phyloP scores from a whole-genome alignment of 2,329 filamentous ascomycete species.

The Neurospora sp. region DNA sequence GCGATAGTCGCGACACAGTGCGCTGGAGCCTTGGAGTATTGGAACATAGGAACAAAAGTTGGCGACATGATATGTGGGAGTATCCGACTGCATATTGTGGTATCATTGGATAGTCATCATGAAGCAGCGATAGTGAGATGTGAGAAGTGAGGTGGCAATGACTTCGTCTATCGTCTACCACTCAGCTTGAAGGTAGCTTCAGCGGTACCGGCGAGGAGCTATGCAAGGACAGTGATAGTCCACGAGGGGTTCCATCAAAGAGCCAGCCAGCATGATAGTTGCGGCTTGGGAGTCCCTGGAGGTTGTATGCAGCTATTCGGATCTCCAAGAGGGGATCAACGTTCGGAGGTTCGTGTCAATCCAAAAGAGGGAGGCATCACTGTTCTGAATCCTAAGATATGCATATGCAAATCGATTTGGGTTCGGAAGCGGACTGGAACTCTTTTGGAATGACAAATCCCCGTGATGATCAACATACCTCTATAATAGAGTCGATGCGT shows the following conservation, averaged over 20 bases:
- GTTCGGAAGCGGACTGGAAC: background rate
- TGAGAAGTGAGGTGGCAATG: background rate
- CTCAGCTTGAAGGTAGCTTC: background rate
- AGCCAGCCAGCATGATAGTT: background rate
- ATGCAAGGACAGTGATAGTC: background rate
- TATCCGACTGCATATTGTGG: background rate
- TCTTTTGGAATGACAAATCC: background rate
- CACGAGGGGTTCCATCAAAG: background rate
- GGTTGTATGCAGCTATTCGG: background rate
- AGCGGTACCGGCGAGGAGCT: background rate
- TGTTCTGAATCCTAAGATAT: background rate
- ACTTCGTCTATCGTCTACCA: background rate
- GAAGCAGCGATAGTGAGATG: background rate
- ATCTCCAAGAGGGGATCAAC: background rate
- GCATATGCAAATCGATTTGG: background rate
- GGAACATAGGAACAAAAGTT: background rate
- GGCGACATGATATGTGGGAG: background rate
- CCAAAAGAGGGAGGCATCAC: background rate
- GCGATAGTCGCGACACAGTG: background rate
- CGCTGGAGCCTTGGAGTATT: background rate
- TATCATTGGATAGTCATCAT: too few relatives aligned
- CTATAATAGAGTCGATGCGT: fast-evolving
- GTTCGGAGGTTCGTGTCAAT: background rate
- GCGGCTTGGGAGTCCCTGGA: background rate
- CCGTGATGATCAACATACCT: background rate